phyloP scores from a whole-genome alignment of 495 filamentous ascomycete species.

The Elasticomyces elasticus region DNA sequence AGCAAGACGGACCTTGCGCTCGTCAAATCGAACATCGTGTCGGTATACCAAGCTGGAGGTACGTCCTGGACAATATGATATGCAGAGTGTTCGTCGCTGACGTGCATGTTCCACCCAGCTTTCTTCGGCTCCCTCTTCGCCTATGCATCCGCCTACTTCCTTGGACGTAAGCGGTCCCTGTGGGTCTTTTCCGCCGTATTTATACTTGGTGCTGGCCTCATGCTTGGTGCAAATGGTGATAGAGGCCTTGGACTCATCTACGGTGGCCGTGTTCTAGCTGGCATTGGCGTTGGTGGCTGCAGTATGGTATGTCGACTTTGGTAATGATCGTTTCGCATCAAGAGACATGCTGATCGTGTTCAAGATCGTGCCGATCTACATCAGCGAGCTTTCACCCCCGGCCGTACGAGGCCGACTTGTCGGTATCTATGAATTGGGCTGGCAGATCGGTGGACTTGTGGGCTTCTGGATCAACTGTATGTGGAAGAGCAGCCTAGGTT shows the following conservation, averaged over 20 bases:
- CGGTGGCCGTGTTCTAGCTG: not conserved
- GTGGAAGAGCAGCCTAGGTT: conserved; percentile 9
- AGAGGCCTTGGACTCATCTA: conserved; percentile 41
- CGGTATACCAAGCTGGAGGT: conserved; percentile 27
- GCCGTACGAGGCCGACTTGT: conserved; percentile 46
- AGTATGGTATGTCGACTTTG: too few relatives aligned
- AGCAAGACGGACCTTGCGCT: conserved; percentile 34
- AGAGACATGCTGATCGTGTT: conserved; percentile 45
- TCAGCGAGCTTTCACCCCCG: conserved; percentile 46
- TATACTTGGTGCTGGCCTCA: conserved; percentile 53
- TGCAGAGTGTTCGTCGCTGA: too few relatives aligned
- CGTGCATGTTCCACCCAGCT: not conserved
- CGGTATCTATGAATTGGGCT: conserved; percentile 62
- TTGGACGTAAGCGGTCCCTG: conserved; percentile 49
- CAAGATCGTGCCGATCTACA: conserved; percentile 49
- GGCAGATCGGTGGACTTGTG: conserved; percentile 63
- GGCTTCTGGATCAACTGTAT: conserved; percentile 61
- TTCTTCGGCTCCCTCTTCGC: conserved; percentile 17
- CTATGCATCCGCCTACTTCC: conserved; percentile 46
- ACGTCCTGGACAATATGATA: too few relatives aligned
- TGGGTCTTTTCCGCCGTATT: conserved; percentile 47
- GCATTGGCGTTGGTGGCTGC: conserved; percentile 34
- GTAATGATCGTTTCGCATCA: too few relatives aligned
- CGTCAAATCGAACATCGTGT: conserved; percentile 55
- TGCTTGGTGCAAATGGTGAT: conserved; percentile 47